A percentile compares a stretch with the other conserved stretches of the same genome.
phyloP scores from a whole-genome alignment of 1,139 yeast species.

The Yamadazyma diddensiae region DNA sequence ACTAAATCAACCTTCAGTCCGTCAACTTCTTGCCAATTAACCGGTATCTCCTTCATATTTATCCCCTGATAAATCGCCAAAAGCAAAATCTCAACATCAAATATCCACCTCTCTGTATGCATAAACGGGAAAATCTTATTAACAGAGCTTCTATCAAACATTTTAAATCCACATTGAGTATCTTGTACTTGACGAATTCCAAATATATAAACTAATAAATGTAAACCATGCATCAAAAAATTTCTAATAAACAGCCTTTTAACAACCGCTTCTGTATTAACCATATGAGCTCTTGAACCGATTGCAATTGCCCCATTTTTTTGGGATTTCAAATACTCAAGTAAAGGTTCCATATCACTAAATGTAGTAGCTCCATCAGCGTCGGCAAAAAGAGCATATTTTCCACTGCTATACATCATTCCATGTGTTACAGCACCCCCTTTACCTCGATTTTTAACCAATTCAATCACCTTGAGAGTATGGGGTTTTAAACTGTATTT shows the following conservation, averaged over 20 bases:
- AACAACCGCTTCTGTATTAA: slow-evolving; percentile 92
- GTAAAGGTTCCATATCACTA: slow-evolving; percentile 58
- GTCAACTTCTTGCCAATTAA: slow-evolving; percentile 95
- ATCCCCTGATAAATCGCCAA: slow-evolving; percentile 72
- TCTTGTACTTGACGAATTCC: slow-evolving; percentile 86
- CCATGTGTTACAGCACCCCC: slow-evolving; percentile 99
- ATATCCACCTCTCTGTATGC: slow-evolving; percentile 98
- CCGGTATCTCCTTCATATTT: slow-evolving; percentile 71
- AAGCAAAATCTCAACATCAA: slow-evolving; percentile 88
- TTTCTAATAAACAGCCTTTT: slow-evolving; percentile 85
- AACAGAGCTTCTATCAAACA: slow-evolving; percentile 74
- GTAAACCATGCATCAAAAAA: slow-evolving; percentile 90
- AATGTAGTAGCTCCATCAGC: slow-evolving; percentile 97
- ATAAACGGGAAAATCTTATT: slow-evolving; percentile 73
- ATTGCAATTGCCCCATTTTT: slow-evolving; percentile 57
- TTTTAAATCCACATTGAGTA: slow-evolving; percentile 96
- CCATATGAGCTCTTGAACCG: slow-evolving; percentile 97
- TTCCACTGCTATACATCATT: slow-evolving; percentile 70
- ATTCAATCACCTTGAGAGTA: slow-evolving; percentile 62
- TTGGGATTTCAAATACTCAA: slow-evolving; percentile 31
- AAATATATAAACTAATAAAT: slow-evolving; percentile 78
- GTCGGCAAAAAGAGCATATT: slow-evolving; percentile 81
- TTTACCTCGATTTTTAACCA: slow-evolving; percentile 81
- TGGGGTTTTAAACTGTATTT: slow-evolving; percentile 52
- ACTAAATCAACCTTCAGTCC: slow-evolving; percentile 95